phyloP scores from a whole-genome alignment of 2,329 filamentous ascomycete genomes.

The Aspergillus latus region DNA sequence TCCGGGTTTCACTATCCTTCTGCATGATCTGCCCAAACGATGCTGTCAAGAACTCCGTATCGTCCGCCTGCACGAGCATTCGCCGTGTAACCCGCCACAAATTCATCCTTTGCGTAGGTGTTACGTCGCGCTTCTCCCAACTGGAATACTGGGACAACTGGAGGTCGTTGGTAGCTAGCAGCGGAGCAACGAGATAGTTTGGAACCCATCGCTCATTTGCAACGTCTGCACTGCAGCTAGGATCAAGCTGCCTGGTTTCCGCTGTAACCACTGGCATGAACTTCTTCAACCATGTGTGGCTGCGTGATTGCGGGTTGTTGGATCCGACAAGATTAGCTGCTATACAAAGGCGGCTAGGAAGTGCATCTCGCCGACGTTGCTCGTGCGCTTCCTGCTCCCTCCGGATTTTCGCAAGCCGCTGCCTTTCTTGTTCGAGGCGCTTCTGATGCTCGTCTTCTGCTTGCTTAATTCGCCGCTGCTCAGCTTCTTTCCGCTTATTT shows the following conservation, averaged over 20 bases:
- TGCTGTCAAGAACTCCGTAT: slow-evolving; percentile 37
- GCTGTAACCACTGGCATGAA: slow-evolving; percentile 50
- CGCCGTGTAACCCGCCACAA: slow-evolving; percentile 50
- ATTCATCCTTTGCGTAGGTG: slow-evolving; percentile 44
- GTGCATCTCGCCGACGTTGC: slow-evolving; percentile 46
- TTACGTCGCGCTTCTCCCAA: slow-evolving; percentile 48
- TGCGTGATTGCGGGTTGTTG: slow-evolving; percentile 44
- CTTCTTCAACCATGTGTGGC: slow-evolving; percentile 44
- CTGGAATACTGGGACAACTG: slow-evolving; percentile 49
- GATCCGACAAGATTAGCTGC: slow-evolving; percentile 48
- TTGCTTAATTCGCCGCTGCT: slow-evolving; percentile 44
- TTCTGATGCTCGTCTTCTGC: slow-evolving; percentile 49
- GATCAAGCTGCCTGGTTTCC: slow-evolving; percentile 45
- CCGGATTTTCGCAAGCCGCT: slow-evolving; percentile 44
- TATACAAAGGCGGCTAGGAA: slow-evolving; percentile 47
- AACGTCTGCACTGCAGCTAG: slow-evolving; percentile 34
- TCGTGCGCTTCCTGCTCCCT: slow-evolving; percentile 49
- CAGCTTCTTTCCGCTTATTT: slow-evolving; percentile 43
- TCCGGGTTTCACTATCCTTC: slow-evolving; percentile 44
- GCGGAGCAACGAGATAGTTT: slow-evolving; percentile 50
- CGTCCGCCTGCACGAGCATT: slow-evolving; percentile 46
- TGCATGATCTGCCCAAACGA: slow-evolving; percentile 42
- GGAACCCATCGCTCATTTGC: slow-evolving; percentile 50
- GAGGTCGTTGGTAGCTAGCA: slow-evolving; percentile 51
- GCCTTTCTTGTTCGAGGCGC: slow-evolving; percentile 43